Base-by-base conservation (phyloP, 2,329 filamentous ascomycete genomes). In the Blastomyces emzantsi region DNA sequence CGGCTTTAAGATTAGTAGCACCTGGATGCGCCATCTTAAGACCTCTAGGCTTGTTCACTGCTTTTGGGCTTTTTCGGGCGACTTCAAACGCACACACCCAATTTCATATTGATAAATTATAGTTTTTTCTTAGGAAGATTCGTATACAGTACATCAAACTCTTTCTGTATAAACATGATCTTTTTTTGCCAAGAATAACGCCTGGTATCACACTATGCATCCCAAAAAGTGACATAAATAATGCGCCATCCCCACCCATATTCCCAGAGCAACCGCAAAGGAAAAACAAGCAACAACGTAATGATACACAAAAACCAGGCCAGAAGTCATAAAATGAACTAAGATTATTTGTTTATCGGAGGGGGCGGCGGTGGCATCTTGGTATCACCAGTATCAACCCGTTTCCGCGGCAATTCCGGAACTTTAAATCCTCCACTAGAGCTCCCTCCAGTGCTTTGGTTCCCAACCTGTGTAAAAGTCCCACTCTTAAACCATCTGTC, bases 401-500 rank as follows among this genome's bases (percentile, higher is more conserved):
- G 92, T 80, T 97, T 97, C 62, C 79, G 82, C 19, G 90, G 91
- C 68, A 93, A 73, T 2, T 82, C 83, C 19, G 93, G 92, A 49
- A 95, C 88, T 76, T 92, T 96, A 82, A 97, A 96, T 67, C 52
- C 68, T 62, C 66, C 66, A 57, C 65, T 65, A 61, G 62, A 56
- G 58, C 64, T 52, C 59, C 66, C 39, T 71, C 72, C 22, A 39
- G 41, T 51, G 45, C 15, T 47, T 63, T 75, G 72, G 54, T 67
- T 69, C 11, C 86, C 86, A 63, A 96, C 84, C 75, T 97, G 92
- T 9, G 94, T 97, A 73, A 99, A 99, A 0, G 90, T 92, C n/a
- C 94, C 94, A 57, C 91, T 90, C 76, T 94, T 96, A 81, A 99
- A 99, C 88, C 92, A 99, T 47, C 91, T 83, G 73, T 97, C 93